A percentile compares a stretch with the other conserved stretches of the same genome.
These are phyloP conservation scores for Penicillium flavigenum DNA, from an alignment of 495 filamentous ascomycete species.

Conservation along the genomic window DNA sequence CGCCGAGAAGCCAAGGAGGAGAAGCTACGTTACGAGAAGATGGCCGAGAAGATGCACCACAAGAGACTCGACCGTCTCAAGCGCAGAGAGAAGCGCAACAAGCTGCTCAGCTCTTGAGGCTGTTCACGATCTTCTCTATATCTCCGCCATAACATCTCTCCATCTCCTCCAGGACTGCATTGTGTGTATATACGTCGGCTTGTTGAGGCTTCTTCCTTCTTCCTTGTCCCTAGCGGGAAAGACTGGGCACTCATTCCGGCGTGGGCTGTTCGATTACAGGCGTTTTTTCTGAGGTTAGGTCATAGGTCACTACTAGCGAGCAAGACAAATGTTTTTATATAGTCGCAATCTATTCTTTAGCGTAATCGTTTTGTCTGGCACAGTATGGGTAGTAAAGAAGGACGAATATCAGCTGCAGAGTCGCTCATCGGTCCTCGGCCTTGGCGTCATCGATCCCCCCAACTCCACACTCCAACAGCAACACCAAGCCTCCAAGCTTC, in stretches of 20 bases:
- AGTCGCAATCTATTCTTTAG: neutral
- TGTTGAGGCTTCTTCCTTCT: slow-evolving; percentile 3
- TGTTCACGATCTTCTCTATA: slow-evolving; percentile 2
- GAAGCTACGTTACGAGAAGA: slow-evolving; percentile 87
- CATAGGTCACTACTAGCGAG: slow-evolving; percentile 15
- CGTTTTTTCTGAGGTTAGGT: slow-evolving; percentile 20
- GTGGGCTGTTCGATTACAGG: slow-evolving; percentile 18
- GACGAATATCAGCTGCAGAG: neutral
- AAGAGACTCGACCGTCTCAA: slow-evolving; percentile 91
- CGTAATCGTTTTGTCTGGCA: neutral
- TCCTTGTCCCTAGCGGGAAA: slow-evolving; percentile 1
- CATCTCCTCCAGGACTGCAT: slow-evolving; percentile 7
- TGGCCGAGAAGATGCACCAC: slow-evolving; percentile 96
- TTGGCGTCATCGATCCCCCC: slow-evolving; percentile 13
- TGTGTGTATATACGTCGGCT: slow-evolving; percentile 18
- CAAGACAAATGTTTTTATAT: slow-evolving; percentile 12
- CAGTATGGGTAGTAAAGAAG: neutral
- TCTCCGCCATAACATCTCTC: slow-evolving; percentile 5
- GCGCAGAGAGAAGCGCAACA: slow-evolving; percentile 96
- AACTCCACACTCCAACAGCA: slow-evolving; percentile 3
- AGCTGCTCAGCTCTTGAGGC: slow-evolving; percentile 82
- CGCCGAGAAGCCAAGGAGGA: slow-evolving; percentile 84
- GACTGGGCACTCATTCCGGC: slow-evolving; percentile 9
- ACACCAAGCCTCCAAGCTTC: neutral
- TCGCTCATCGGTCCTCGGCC: neutral